phyloP scores from a whole-genome alignment of 257 asterid species.

The Nicotiana paniculata region DNA sequence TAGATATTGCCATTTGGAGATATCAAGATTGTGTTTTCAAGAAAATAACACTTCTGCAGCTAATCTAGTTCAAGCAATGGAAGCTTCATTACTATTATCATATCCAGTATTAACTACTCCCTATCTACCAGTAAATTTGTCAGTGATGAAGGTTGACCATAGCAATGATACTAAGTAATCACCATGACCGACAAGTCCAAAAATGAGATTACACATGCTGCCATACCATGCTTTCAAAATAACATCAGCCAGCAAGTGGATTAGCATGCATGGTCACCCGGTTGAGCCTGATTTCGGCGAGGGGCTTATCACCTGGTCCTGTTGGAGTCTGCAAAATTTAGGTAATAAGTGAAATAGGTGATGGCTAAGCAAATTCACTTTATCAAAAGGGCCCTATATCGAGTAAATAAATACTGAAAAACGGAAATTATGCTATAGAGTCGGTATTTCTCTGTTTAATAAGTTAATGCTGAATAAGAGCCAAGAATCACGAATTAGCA shows the following conservation, averaged over 20 bases:
- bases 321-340: constrained; percentile 61
- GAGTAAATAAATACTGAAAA: background rate
- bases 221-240: background rate
- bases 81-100: background rate
- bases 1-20: background rate
- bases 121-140: background rate
- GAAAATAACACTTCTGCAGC: background rate
- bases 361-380: background rate
- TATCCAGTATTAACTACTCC: background rate
- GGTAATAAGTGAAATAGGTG: background rate
- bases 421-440: background rate
- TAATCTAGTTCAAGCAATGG: background rate
- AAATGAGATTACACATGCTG: background rate
- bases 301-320: constrained; percentile 88
- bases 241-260: constrained; percentile 77
- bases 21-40: background rate
- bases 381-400: background rate
- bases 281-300: constrained; percentile 85
- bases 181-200: background rate
- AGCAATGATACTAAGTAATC: background rate
- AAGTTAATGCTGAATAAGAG: background rate
- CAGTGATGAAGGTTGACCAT: background rate
- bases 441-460: background rate
- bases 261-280: constrained; percentile 92
- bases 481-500: background rate